Conservation (phyloP, 495 filamentous ascomycete genomes). For the Penicillium longicatenatum region DNA sequence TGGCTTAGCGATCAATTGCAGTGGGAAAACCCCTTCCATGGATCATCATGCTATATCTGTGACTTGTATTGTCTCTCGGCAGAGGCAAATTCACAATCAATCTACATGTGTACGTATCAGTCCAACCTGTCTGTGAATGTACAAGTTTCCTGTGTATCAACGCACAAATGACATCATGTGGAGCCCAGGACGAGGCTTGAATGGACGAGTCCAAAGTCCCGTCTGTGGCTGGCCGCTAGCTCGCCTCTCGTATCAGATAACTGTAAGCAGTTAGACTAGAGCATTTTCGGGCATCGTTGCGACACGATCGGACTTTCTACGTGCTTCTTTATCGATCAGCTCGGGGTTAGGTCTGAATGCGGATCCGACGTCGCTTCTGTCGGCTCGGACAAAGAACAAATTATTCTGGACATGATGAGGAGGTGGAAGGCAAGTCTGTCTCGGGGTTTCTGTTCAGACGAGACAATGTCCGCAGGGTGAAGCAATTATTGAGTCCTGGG, state of each 20-base stretch:
- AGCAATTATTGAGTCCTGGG: neutral
- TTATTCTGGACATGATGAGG: neutral
- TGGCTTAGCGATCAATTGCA: neutral
- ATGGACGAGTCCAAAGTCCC: neutral
- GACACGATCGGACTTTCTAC: constrained; percentile 2
- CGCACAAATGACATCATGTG: constrained; percentile 14
- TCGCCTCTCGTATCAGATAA: neutral
- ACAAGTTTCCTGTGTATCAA: neutral
- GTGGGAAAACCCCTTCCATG: neutral
- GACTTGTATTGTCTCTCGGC: neutral
- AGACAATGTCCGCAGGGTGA: neutral
- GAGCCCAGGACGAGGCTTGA: neutral
- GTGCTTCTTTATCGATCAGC: neutral
- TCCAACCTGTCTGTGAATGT: neutral
- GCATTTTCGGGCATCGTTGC: constrained; percentile 6
- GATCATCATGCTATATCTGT: neutral
- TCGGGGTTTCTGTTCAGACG: neutral
- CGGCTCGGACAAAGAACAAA: neutral
- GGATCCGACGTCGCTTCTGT: neutral
- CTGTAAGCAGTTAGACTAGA: constrained; percentile 1
- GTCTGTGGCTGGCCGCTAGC: neutral
- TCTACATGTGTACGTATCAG: too few species aligned
- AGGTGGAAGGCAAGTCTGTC: neutral
- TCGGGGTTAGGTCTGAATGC: neutral
- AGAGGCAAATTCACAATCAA: neutral